These are phyloP conservation scores for Canna indica DNA, from an alignment of 176 grass and related monocot species.

Conservation along the genomic window DNA sequence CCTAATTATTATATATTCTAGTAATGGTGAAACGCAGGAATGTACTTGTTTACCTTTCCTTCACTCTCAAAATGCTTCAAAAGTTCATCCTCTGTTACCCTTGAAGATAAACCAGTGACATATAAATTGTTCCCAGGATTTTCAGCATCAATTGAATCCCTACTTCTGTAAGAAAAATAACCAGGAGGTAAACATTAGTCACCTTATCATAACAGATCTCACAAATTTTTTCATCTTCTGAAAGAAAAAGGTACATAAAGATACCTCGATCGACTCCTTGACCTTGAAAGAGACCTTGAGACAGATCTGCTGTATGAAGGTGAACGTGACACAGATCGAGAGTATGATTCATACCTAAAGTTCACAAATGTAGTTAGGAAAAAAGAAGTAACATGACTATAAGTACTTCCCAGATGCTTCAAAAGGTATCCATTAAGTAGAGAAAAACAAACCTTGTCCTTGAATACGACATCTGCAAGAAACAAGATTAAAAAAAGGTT, in stretches of 20 bases:
- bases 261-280: slow-evolving; percentile 56
- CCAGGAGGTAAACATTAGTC: neutral
- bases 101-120: slow-evolving; percentile 56
- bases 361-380: neutral
- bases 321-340: slow-evolving; percentile 16
- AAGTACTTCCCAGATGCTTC: neutral
- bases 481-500: neutral
- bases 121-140: slow-evolving; percentile 63
- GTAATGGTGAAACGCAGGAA: neutral
- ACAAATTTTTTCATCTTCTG: neutral
- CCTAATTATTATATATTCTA: neutral
- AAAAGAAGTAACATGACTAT: neutral
- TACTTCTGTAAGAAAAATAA: slow-evolving; percentile 26
- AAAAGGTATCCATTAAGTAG: neutral
- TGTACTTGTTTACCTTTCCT: slow-evolving; percentile 36
- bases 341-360: slow-evolving; percentile 22
- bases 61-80: slow-evolving; percentile 44
- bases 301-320: slow-evolving; percentile 24
- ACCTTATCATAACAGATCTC: neutral
- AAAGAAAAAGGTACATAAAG: neutral
- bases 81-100: slow-evolving; percentile 32
- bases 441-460: slow-evolving; percentile 36
- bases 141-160: slow-evolving; percentile 44
- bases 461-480: slow-evolving; percentile 59
- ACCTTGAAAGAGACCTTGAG: slow-evolving; percentile 36